A percentile compares a stretch with the other conserved stretches of the same genome.
These are phyloP conservation scores for Neurospora sp. DNA, from an alignment of 495 filamentous ascomycete species.

Conservation along the genomic window DNA sequence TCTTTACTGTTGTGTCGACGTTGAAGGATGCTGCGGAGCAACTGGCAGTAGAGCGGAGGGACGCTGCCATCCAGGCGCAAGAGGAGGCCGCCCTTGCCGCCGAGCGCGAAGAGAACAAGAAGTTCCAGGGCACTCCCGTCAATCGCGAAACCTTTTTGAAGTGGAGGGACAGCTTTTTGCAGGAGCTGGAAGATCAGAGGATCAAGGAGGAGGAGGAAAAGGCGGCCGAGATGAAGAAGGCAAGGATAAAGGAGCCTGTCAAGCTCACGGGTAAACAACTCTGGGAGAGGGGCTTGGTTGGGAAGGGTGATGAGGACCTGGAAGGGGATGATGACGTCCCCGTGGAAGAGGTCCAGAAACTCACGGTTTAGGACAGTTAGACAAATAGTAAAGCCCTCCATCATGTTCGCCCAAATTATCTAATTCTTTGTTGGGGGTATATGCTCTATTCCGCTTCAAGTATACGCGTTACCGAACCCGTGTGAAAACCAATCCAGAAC, in stretches of 20 bases:
- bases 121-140: constrained; percentile 88
- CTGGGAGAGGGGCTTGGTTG: constrained; percentile 74
- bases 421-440: not conserved
- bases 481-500: not conserved
- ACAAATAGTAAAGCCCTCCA: not conserved
- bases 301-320: constrained; percentile 66
- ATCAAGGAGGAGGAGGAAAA: constrained; percentile 54
- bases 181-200: constrained; percentile 66
- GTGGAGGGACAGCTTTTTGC: constrained; percentile 71
- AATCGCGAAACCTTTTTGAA: constrained; percentile 71
- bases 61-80: constrained; percentile 47
- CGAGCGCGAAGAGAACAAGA: constrained; percentile 89
- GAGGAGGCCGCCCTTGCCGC: constrained; percentile 58
- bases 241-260: constrained; percentile 47
- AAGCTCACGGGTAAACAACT: constrained; percentile 72
- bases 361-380: constrained; percentile 44
- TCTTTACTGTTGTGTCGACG: constrained; percentile 79
- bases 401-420: not conserved
- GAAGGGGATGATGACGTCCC: constrained; percentile 38
- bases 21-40: constrained; percentile 82
- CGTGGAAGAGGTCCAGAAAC: constrained; percentile 51
- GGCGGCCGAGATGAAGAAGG: constrained; percentile 68
- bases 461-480: not conserved
- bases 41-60: constrained; percentile 57
- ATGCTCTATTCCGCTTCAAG: not conserved